These are phyloP conservation scores for Linum usitatissimum DNA, from an alignment of 345 rosid genomes.

Conservation along the genomic window DNA sequence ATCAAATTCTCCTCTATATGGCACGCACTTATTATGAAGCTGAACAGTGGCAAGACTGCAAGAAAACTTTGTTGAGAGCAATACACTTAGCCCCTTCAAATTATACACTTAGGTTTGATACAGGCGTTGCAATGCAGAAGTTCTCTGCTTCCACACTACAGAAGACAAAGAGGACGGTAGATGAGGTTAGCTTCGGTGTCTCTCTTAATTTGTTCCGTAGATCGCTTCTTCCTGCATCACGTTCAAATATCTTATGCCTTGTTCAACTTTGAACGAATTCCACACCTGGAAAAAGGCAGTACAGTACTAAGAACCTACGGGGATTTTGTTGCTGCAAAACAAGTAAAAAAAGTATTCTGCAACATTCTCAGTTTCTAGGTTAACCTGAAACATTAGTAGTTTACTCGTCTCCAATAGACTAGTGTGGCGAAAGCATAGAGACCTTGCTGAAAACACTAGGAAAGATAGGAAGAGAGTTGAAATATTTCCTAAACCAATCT, in stretches of 20 bases:
- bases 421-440: too few species aligned
- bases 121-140: constrained; percentile 97
- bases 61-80: constrained; percentile 79
- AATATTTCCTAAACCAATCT: too few species aligned
- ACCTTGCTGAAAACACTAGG: too few species aligned
- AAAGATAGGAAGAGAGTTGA: too few species aligned
- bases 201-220: not conserved
- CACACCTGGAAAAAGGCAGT: not conserved
- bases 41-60: constrained; percentile 99
- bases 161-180: constrained; percentile 79
- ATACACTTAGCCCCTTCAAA: constrained; percentile 93
- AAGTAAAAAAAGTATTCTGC: not conserved
- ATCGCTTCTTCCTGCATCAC: not conserved
- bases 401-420: not conserved
- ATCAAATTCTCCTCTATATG: constrained; percentile 81
- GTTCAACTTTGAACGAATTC: not conserved
- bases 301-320: not conserved
- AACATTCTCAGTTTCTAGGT: not conserved
- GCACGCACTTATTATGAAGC: constrained; percentile 99
- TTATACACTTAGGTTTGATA: constrained; percentile 86
- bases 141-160: constrained; percentile 92
- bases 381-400: not conserved
- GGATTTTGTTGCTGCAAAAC: not conserved
- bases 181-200: constrained; percentile 41
- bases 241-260: too few species aligned